These are phyloP conservation scores for Pyrus hybrid DNA, from an alignment of 331 rosid genomes.

Conservation along the genomic window DNA sequence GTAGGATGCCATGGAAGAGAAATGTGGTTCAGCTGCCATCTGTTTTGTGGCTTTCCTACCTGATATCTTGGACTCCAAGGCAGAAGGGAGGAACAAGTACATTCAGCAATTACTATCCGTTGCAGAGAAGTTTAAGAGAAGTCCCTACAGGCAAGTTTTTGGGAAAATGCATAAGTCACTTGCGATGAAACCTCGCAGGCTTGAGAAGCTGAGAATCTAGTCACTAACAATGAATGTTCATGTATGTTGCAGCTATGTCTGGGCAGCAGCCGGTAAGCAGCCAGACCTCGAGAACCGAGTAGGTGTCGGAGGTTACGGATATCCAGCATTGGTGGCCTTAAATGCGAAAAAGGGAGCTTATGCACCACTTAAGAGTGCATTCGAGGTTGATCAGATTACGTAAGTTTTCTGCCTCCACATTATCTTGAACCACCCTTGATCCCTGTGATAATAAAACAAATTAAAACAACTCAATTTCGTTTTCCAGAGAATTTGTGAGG, in stretches of 20 bases:
- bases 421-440: neutral
- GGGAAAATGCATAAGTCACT: neutral
- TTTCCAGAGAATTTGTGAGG: constrained; percentile 71
- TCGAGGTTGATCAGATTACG: constrained; percentile 75
- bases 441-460: neutral
- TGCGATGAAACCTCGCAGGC: neutral
- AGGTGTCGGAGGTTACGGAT: constrained; percentile 98
- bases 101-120: constrained; percentile 70
- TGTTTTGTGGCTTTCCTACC: constrained; percentile 97
- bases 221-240: neutral
- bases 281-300: constrained; percentile 80
- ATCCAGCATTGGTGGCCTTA: constrained; percentile 93
- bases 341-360: constrained; percentile 81
- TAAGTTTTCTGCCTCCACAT: constrained; percentile 31
- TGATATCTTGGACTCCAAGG: constrained; percentile 94
- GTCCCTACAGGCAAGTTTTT: constrained; percentile 75
- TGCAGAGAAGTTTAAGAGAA: constrained; percentile 86
- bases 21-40: constrained; percentile 89
- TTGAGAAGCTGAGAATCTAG: neutral
- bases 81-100: constrained; percentile 90
- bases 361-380: constrained; percentile 97
- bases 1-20: constrained; percentile 85
- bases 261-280: constrained; percentile 94
- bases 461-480: neutral
- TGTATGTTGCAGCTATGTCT: constrained; percentile 55